Percentiles rank a stretch among this genome's conserved stretches.
phyloP scores from a whole-genome alignment of 768 basidiomycete species.

The Pisolithus marmoratus region DNA sequence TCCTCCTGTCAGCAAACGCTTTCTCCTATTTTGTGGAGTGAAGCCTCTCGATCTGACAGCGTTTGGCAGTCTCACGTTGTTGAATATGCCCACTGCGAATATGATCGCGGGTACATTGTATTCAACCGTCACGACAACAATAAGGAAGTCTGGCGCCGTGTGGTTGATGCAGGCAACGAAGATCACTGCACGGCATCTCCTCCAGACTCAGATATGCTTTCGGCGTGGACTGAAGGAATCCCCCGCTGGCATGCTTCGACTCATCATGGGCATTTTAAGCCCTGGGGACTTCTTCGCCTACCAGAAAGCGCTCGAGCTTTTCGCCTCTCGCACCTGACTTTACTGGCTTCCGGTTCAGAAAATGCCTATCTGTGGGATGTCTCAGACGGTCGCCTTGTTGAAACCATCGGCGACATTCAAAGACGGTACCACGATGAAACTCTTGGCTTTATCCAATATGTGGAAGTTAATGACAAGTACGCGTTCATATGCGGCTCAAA shows the following conservation, averaged over 20 bases:
- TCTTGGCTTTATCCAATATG: slow-evolving; percentile 41
- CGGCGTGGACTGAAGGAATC: slow-evolving; percentile 18
- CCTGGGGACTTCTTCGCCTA: slow-evolving; percentile 52
- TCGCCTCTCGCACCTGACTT: slow-evolving; percentile 61
- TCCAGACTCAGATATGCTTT: slow-evolving; percentile 28
- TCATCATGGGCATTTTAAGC: slow-evolving; percentile 48
- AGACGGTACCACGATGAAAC: background rate
- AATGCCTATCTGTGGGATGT: slow-evolving; percentile 62
- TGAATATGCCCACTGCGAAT: slow-evolving; percentile 64
- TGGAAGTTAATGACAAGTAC: slow-evolving; percentile 51
- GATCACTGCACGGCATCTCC: slow-evolving; percentile 19
- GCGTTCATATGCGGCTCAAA: slow-evolving; percentile 52
- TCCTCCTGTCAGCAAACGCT: slow-evolving; percentile 36
- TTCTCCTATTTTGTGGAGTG: background rate
- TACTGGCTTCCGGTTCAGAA: slow-evolving; percentile 43
- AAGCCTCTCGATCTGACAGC: background rate
- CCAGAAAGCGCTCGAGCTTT: slow-evolving; percentile 48
- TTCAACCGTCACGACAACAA: slow-evolving; percentile 53
- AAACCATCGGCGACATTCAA: slow-evolving; percentile 42
- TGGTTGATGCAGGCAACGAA: slow-evolving; percentile 27
- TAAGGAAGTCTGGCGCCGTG: slow-evolving; percentile 69
- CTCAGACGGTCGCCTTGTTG: slow-evolving; percentile 40
- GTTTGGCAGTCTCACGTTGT: slow-evolving; percentile 8
- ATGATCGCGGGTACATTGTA: slow-evolving; percentile 62
- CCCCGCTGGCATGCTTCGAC: slow-evolving; percentile 5